Percentiles rank a stretch among this genome's conserved stretches.
Conservation (phyloP, 106 monocot genomes). For the Acorus calamus region DNA sequence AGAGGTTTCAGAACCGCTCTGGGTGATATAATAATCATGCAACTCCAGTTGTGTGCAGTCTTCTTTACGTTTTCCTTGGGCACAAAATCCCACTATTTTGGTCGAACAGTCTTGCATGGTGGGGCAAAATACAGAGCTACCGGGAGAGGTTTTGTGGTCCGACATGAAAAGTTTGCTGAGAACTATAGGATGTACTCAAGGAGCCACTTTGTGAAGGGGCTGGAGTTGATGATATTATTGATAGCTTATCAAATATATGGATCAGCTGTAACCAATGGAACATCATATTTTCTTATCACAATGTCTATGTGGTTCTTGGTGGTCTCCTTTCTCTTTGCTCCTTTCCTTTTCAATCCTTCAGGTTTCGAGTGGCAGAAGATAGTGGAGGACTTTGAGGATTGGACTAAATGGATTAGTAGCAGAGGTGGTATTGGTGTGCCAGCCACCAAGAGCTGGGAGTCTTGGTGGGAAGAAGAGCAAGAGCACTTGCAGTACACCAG, state of each 20-base stretch:
- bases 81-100: constrained; percentile 91
- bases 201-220: constrained; percentile 88
- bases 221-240: constrained; percentile 80
- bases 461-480: constrained; percentile 98
- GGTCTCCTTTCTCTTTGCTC: constrained; percentile 79
- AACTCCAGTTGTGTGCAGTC: constrained; percentile 90
- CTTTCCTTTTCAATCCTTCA: constrained; percentile 94
- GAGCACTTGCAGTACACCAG: constrained; percentile 81
- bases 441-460: constrained; percentile 93
- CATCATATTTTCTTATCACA: constrained; percentile 52
- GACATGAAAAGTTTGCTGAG: constrained; percentile 91
- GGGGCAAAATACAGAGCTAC: constrained; percentile 96
- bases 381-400: constrained; percentile 97
- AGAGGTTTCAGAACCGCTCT: constrained; percentile 88
- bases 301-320: constrained; percentile 95
- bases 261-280: constrained; percentile 33
- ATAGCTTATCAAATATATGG: constrained; percentile 74
- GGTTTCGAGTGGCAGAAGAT: constrained; percentile 98
- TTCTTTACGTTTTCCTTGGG: constrained; percentile 99
- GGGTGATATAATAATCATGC: constrained; percentile 93
- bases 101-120: constrained; percentile 85
- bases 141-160: constrained; percentile 89
- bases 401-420: constrained; percentile 88
- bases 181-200: constrained; percentile 98
- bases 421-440: constrained; percentile 91